A percentile compares a stretch with the other conserved stretches of the same genome.
Conservation (phyloP, 2,329 filamentous ascomycete species). For the Gliomastix tumulicola region DNA sequence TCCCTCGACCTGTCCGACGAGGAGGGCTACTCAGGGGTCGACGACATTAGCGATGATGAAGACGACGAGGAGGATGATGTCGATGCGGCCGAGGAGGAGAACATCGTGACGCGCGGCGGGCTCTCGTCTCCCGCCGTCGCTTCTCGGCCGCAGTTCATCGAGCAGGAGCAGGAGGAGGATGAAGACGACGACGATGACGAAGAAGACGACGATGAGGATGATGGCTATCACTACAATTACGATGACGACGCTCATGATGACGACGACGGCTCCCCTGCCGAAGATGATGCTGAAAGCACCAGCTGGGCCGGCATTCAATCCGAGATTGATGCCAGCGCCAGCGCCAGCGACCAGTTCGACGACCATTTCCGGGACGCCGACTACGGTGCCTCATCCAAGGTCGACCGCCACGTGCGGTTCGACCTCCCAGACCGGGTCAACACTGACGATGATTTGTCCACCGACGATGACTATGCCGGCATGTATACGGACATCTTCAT, state of each 20-base stretch:
- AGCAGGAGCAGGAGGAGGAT: conserved; percentile 22
- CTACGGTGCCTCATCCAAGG: conserved; percentile 30
- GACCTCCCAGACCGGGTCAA: conserved; percentile 56
- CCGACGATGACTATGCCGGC: conserved; percentile 53
- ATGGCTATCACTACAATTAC: conserved; percentile 27
- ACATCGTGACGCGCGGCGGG: conserved; percentile 47
- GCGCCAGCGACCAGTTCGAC: too few species aligned
- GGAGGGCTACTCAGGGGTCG: conserved; percentile 68
- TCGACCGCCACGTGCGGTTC: conserved; percentile 67
- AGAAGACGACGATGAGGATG: conserved; percentile 28
- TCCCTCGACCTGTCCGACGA: conserved; percentile 58
- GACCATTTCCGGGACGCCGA: conserved; percentile 31
- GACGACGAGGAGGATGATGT: conserved; percentile 76
- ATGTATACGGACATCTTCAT: conserved; percentile 76
- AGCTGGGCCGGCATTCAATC: conserved; percentile 52
- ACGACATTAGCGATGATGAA: conserved; percentile 71
- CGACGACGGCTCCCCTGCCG: conserved; percentile 23
- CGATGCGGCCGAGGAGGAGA: conserved; percentile 69
- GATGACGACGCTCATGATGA: conserved; percentile 31
- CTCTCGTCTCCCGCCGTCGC: conserved; percentile 30
- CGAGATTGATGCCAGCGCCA: conserved; percentile 19
- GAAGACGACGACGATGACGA: conserved; percentile 30
- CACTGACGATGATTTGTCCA: conserved; percentile 12
- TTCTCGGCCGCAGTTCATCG: conserved; percentile 39
- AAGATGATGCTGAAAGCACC: conserved; percentile 33